Conservation (phyloP, 768 basidiomycete species). For the Lanmaoa rubissima region DNA sequence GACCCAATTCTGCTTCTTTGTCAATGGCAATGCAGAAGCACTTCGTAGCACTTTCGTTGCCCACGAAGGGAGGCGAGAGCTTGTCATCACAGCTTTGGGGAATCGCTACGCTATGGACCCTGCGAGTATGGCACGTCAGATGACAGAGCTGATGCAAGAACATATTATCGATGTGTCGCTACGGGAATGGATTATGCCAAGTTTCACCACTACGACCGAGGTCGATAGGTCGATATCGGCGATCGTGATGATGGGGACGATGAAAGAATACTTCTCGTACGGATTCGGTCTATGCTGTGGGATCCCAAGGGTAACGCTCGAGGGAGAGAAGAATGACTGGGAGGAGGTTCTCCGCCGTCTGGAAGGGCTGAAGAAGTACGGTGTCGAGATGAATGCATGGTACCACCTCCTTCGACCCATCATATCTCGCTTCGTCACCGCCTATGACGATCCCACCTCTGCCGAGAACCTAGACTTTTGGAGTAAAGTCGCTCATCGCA, state of each 20-base stretch:
- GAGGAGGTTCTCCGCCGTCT: constrained; percentile 29
- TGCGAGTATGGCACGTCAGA: constrained; percentile 5
- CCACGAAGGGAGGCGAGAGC: constrained; percentile 12
- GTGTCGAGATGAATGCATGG: constrained; percentile 23
- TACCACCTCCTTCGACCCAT: constrained; percentile 25
- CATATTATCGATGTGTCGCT: not conserved
- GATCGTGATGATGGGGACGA: not conserved
- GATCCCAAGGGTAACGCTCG: too few species aligned
- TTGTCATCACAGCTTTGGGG: constrained; percentile 14
- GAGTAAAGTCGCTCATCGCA: constrained; percentile 4
- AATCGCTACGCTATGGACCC: constrained; percentile 27
- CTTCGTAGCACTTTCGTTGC: constrained; percentile 25
- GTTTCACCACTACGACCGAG: not conserved
- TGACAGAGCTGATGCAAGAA: not conserved
- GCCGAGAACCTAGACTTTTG: constrained; percentile 14
- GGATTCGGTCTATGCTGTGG: too few species aligned
- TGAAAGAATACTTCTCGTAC: not conserved
- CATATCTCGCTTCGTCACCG: too few species aligned
- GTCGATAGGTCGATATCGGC: not conserved
- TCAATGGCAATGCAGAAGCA: constrained; percentile 32
- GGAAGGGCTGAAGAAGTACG: constrained; percentile 32
- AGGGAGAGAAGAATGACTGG: constrained; percentile 29
- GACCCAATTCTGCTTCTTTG: constrained; percentile 35
- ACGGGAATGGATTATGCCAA: not conserved
- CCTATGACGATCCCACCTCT: constrained; percentile 26